Base-by-base conservation (phyloP, 2,329 filamentous ascomycete genomes). In the Fonsecaea erecta region DNA sequence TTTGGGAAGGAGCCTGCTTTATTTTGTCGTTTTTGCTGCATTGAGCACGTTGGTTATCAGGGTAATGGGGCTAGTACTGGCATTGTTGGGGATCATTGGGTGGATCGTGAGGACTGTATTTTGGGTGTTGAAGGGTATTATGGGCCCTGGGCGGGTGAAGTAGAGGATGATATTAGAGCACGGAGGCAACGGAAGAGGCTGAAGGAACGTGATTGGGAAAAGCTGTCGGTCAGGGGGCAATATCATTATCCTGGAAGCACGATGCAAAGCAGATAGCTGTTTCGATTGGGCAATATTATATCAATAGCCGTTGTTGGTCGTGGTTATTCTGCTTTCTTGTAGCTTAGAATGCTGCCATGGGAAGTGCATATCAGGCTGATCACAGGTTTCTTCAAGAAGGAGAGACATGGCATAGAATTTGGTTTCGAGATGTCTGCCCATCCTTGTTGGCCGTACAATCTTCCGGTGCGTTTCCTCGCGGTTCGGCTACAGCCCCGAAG, bases 111-210 rank as follows among this genome's bases (percentile, higher is more conserved):
- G 34, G 46, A 52, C 58, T 6, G 46, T 65, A 8, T 53, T 64
- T 24, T 71, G 70, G 70, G 43, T 71, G 14, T 59, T 66, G 40
- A 66, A 62, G 62, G 35, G 63, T n/a, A 62, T 69, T n/a, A 14
- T 67, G 5, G 67, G 67, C 16, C 34, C 60, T 51, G 64, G 62
- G 14, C 16, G 40, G 51, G 54, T 64, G 46, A 62, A 51, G 32
- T 35, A 48, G 8, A 40, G 43, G 43, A 6, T 24, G 21, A 24
- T 48, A 12, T 4, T 18, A 48, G 43, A 48, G 5, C 4, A 14
- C n/a, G 14, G 7, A 48, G 18, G 21, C 43, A 9, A 24, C 14
- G 7, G 43, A 2, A 14, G 7, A 48, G 18, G 4, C 8, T 12
- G 43, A 12, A 21, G 18, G 7, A 12, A 9, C 1, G 8, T 48